Evolutionary conservation across 2,329 filamentous ascomycete species (phyloP).

Genomic region (Chalara sp.): DNA sequence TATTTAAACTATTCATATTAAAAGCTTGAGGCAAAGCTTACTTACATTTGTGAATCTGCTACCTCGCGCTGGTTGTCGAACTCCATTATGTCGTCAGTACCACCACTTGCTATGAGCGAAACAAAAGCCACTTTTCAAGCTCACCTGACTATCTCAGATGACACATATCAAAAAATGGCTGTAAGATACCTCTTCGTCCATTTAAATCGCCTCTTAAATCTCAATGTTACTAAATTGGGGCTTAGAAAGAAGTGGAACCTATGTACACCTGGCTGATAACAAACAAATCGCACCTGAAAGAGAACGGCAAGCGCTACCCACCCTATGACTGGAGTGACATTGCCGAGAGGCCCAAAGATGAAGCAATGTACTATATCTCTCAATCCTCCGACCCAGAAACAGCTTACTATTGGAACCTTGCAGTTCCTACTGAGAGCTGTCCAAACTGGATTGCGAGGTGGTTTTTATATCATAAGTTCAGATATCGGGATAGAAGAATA

Average conservation of each 20-base stretch:
- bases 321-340: slow-evolving; percentile 29
- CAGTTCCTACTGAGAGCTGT: slow-evolving; percentile 12
- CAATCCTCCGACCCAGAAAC: slow-evolving; percentile 18
- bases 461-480: slow-evolving; percentile 29
- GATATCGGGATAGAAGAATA: slow-evolving; percentile 27
- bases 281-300: slow-evolving; percentile 22
- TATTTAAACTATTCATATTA: too few species aligned
- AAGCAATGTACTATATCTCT: slow-evolving; percentile 22
- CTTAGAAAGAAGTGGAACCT: slow-evolving; percentile 24
- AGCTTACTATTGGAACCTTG: slow-evolving; percentile 23
- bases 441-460: slow-evolving; percentile 28
- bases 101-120: slow-evolving; percentile 24
- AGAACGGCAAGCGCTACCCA: slow-evolving; percentile 21
- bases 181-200: slow-evolving; percentile 12
- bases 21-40: too few species aligned
- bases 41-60: too few species aligned
- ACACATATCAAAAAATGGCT: slow-evolving; percentile 24
- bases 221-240: neutral
- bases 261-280: slow-evolving; percentile 25
- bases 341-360: slow-evolving; percentile 24
- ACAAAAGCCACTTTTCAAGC: slow-evolving; percentile 26
- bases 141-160: slow-evolving; percentile 19
- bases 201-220: slow-evolving; percentile 16
- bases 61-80: too few species aligned
- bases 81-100: too few species aligned